Conservation (phyloP, 306 rosid genomes). For the Luffa acutangula region DNA sequence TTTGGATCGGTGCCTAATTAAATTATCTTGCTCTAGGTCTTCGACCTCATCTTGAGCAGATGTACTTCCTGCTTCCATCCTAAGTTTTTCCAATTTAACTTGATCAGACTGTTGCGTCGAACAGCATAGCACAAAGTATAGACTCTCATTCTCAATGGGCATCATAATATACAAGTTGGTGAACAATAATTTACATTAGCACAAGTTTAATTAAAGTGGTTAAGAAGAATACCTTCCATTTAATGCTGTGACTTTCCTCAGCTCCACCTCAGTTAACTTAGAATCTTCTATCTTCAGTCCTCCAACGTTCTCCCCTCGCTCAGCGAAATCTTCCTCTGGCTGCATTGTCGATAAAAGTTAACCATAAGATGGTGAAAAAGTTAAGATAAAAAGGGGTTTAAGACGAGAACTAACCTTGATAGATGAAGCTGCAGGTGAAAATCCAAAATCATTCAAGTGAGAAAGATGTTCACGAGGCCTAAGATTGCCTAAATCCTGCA, state of each 20-base stretch:
- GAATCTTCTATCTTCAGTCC: conserved; percentile 29
- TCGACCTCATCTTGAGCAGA: conserved; percentile 59
- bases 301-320: conserved; percentile 29
- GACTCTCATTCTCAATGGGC: neutral
- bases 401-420: conserved; percentile 40
- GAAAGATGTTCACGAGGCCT: conserved; percentile 42
- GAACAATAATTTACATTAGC: neutral
- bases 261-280: conserved; percentile 42
- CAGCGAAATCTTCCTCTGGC: conserved; percentile 48
- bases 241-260: conserved; percentile 21
- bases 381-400: neutral
- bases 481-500: conserved; percentile 41
- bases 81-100: conserved; percentile 24
- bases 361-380: conserved; percentile 9
- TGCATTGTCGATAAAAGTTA: conserved; percentile 55
- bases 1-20: conserved; percentile 62
- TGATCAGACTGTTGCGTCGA: conserved; percentile 20
- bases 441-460: conserved; percentile 53
- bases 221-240: conserved; percentile 54
- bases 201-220: neutral
- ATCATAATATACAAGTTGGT: neutral
- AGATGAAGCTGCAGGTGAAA: conserved; percentile 81
- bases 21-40: conserved; percentile 68
- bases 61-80: conserved; percentile 69
- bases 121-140: neutral